Evolutionary conservation across 2,329 filamentous ascomycete genomes (phyloP), one percentile per base, ranked within the genome.

Genomic region (Sporothrix schenckii): DNA sequence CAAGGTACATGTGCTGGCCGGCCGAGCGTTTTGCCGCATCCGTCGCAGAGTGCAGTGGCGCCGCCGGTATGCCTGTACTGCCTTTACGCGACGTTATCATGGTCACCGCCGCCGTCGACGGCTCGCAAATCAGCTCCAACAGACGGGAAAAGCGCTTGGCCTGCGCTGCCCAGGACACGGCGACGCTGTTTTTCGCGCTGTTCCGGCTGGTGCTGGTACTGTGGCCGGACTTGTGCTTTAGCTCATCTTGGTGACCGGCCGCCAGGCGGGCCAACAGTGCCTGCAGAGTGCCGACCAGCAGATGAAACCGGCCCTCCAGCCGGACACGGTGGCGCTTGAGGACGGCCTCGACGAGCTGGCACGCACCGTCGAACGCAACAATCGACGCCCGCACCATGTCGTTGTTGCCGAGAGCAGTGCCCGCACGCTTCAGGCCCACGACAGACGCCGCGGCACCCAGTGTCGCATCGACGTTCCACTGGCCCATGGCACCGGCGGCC

Each of bases 1-100:
- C 79, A 41, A 87, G 78, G 74, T 88, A 88, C 85, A 90, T 89
- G 78, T 89, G 83, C 73, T 86, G 83, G 4, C 87, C 87, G 0
- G 87, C 87, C 7, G 85, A 86, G 19, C 86, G 83, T 79, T 88
- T 89, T 24, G 87, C 88, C 41, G 83, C 84, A 73, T 88, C 87
- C 1, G 84, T 87, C 1, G 87, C 87, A 30, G 87, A 89, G 75
- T 88, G 86, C 34, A 90, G 82, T 19, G 79, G 52, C 9, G 67
- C 50, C 1, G 58, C n/a, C 7, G 53, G 53, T 10, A 49, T 19
- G 52, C 39, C 24, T 16, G n/a, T n/a, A 4, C 49, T 24, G 6
- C 52, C 56, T 14, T 34, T 68, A 39, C 65, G 66, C 16, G 58
- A 53, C 41, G 63, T 66, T 50, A 68, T 70, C 56, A 61, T 52